Evolutionary conservation across 495 filamentous ascomycete species (phyloP).

Genomic region (Aspergillus nidulans): DNA sequence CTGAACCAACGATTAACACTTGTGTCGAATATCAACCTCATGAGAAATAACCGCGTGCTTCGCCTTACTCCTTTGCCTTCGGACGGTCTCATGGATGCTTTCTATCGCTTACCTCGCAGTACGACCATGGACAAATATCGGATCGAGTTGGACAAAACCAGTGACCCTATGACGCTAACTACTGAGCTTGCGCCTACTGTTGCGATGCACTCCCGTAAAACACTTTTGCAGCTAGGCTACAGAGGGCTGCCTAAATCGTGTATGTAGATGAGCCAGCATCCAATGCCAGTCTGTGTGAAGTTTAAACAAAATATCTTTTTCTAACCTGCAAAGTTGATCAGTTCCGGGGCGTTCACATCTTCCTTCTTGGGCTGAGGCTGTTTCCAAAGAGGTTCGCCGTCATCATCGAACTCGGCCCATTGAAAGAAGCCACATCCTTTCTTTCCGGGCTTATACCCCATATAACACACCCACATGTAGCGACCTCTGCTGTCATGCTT

Average conservation of each 20-base stretch:
- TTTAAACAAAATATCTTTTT: neutral
- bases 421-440: slow-evolving; percentile 77
- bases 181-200: neutral
- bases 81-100: neutral
- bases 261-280: slow-evolving; percentile 4
- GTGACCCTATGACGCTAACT: neutral
- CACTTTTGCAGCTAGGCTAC: neutral
- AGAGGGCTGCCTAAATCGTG: neutral
- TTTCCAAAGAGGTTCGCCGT: slow-evolving; percentile 71
- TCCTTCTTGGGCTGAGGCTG: slow-evolving; percentile 5
- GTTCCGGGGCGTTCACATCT: slow-evolving; percentile 19
- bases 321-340: slow-evolving; percentile 28
- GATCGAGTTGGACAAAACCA: neutral
- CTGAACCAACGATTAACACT: neutral
- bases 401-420: slow-evolving; percentile 86
- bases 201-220: neutral
- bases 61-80: neutral
- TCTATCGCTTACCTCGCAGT: neutral
- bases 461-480: slow-evolving; percentile 96
- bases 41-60: neutral
- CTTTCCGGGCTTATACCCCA: slow-evolving; percentile 68
- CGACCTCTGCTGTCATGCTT: slow-evolving; percentile 68
- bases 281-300: slow-evolving; percentile 1
- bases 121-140: neutral
- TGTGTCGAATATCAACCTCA: neutral